Conservation (phyloP, 2,329 filamentous ascomycete species). For the Fusarium duplospermum region DNA sequence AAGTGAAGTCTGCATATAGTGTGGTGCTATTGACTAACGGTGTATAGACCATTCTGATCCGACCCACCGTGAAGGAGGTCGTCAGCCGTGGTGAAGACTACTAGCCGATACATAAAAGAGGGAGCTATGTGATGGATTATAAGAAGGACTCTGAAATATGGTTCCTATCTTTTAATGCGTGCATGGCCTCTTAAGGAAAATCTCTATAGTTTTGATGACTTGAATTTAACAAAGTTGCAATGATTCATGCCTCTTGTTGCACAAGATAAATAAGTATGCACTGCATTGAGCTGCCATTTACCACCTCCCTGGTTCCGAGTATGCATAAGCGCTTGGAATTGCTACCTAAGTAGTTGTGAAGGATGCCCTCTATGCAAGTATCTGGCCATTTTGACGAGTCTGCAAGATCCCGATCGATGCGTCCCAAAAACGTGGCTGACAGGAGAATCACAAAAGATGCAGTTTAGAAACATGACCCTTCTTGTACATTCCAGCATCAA, state of each 20-base stretch:
- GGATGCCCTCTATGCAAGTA: slow-evolving; percentile 21
- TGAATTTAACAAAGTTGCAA: neutral
- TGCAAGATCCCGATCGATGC: slow-evolving; percentile 39
- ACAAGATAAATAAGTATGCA: neutral
- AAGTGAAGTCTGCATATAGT: slow-evolving; percentile 54
- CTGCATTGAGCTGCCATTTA: neutral
- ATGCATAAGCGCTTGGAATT: slow-evolving; percentile 14
- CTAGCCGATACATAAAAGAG: slow-evolving; percentile 53
- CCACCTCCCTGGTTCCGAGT: neutral
- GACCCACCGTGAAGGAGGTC: slow-evolving; percentile 86
- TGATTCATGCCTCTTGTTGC: neutral
- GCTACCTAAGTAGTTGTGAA: slow-evolving; percentile 12
- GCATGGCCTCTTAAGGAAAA: slow-evolving; percentile 11
- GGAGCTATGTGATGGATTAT: slow-evolving; percentile 13
- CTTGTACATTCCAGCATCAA: slow-evolving; percentile 28
- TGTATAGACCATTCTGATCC: slow-evolving; percentile 76
- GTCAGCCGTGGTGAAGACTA: slow-evolving; percentile 89
- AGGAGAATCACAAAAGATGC: neutral
- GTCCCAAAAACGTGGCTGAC: slow-evolving; percentile 5
- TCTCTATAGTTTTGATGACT: slow-evolving; percentile 8
- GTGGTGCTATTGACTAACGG: slow-evolving; percentile 15
- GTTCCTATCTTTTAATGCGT: slow-evolving; percentile 36
- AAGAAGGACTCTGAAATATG: slow-evolving; percentile 47
- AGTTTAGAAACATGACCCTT: slow-evolving; percentile 11
- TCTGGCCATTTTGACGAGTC: slow-evolving; percentile 12